Base-by-base conservation (phyloP, 1,284 basidiomycete genomes). In the Phellopilus nigrolimitatus region DNA sequence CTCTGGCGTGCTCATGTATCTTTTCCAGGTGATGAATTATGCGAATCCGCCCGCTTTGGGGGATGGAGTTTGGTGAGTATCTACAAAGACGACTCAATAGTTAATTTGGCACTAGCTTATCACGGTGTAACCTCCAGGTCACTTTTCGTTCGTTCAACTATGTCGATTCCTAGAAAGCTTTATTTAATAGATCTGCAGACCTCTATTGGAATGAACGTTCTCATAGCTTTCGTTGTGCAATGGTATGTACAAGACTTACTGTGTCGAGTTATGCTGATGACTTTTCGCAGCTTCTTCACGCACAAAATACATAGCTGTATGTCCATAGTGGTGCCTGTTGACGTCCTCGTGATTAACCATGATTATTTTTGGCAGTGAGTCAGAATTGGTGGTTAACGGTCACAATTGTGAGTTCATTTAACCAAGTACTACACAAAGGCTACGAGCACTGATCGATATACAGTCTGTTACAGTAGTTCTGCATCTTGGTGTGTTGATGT, bases 11-110 rank as follows among this genome's bases (percentile, higher is more conserved):
- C n/a, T n/a, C n/a, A n/a, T n/a, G n/a, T n/a, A n/a, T n/a, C n/a
- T n/a, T n/a, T n/a, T n/a, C n/a, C n/a, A 72, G 70, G 63, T 72
- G 10, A 54, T 54, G 17, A 66, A 67, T 33, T 72, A 68, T 48
- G 63, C 63, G 17, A 61, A 68, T 45, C 55, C 55, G 13, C 46
- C n/a, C n/a, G 53, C 58, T 2, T 61, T 71, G 1, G 53, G 53
- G 27, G 56, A 64, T 41, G 70, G 70, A 33, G 66, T 58, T 25
- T 71, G 68, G 70, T 60, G 15, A 31, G 37, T 54, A 21, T 25
- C 31, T 42, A 13, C 7, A n/a, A n/a, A n/a, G n/a, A n/a, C n/a
- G n/a, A 31, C n/a, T 40, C 2, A 3, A 37, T 7, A 2, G 13
- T 10, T 36, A 28, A 40, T 6, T 24, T 24, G 44, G 8, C 42